Evolutionary conservation across 2,329 filamentous ascomycete genomes (phyloP), one percentile per base, ranked within the genome.

Genomic region (Hymenoscyphus infarciens): DNA sequence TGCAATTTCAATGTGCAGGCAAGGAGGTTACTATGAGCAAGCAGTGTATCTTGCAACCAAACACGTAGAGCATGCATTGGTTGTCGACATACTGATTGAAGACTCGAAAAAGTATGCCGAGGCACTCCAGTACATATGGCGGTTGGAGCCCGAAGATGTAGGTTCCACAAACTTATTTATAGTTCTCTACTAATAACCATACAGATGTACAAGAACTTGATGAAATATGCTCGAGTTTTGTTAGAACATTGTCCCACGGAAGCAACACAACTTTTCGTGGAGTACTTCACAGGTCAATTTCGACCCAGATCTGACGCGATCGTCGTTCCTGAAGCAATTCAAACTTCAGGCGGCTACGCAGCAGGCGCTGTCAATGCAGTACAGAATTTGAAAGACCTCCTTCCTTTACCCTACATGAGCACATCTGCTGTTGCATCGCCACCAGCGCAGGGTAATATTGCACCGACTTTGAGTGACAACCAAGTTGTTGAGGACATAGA

Each of bases 11-110:
- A 97, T 99, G 92, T 99, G 95, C 73, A 86, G 96, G 31, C 95
- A 99, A 77, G 95, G 94, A 11, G 94, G 95, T 0, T 99, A 99
- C 76, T 96, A 89, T 71, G 93, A 98, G 64, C 96, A 99, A 79
- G 95, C 95, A 15, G 95, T 94, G 3, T 99, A 96, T 71, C 82
- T 99, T 42, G 95, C 96, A 6, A 91, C 92, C 63, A 94, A 97
- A 75, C 93, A 99, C 72, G 90, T 91, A 5, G 95, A 99, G 74
- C 91, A 92, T 67, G 92, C 97, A 63, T 80, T 98, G 64, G 95
- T 99, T 0, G 91, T 98, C 3, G 94, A 97, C 73, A 97, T 99
- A 56, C 76, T 99, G 59, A 93, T 99, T 58, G 95, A 99, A 73
- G 94, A 99, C 71, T 92, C 94, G 0, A 95, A 96, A 74, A 89